Evolutionary conservation across 768 basidiomycete species (phyloP).

Genomic region (Mycena galericulata): DNA sequence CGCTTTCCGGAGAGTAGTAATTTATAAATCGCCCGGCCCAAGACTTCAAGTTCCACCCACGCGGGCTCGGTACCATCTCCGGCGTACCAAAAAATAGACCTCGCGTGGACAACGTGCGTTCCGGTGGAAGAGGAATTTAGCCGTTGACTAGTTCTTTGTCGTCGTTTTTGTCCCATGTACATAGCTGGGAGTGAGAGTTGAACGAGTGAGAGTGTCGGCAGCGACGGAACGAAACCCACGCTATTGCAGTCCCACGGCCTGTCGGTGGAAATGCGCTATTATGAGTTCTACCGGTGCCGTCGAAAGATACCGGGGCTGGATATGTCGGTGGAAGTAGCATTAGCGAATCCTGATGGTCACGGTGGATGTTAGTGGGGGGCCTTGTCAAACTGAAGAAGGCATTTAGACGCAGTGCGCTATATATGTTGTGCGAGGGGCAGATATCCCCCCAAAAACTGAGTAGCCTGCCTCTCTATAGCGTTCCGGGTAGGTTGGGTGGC

Average conservation of each 20-base stretch:
- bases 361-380: constrained; percentile 44
- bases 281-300: constrained; percentile 53
- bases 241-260: constrained; percentile 54
- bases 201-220: background rate
- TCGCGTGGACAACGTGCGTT: constrained; percentile 56
- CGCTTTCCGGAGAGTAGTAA: constrained; percentile 37
- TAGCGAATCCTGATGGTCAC: constrained; percentile 47
- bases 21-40: too few relatives aligned
- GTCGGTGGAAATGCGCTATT: constrained; percentile 53
- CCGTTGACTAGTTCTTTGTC: constrained; percentile 61
- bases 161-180: constrained; percentile 50
- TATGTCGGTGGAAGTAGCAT: constrained; percentile 48
- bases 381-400: constrained; percentile 45
- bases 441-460: too few relatives aligned
- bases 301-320: constrained; percentile 50
- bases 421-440: too few relatives aligned
- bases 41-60: constrained; percentile 39
- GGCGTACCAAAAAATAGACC: constrained; percentile 61
- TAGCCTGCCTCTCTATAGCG: too few relatives aligned
- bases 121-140: constrained; percentile 51
- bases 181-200: constrained; percentile 60
- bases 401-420: too few relatives aligned
- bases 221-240: constrained; percentile 38
- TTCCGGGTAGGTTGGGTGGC: too few relatives aligned
- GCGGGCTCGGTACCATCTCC: constrained; percentile 50